Conservation (phyloP, 1,284 basidiomycete genomes). For the Pterulicium gracile region DNA sequence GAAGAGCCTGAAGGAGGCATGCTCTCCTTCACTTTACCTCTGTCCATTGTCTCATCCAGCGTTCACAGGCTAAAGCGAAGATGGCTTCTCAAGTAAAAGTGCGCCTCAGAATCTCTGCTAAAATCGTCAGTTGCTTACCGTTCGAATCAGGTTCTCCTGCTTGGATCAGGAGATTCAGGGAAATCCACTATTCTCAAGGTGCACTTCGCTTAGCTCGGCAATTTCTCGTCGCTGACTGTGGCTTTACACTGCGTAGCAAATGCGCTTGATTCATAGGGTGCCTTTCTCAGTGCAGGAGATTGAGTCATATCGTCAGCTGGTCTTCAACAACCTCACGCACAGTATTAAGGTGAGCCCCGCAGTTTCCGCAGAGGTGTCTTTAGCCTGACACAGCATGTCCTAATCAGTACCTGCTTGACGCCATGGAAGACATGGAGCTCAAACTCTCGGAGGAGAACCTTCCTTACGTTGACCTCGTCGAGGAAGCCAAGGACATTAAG, state of each 20-base stretch:
- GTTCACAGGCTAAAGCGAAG: slow-evolving; percentile 49
- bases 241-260: slow-evolving; percentile 44
- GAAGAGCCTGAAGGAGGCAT: slow-evolving; percentile 50
- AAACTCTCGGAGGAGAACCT: slow-evolving; percentile 54
- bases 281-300: slow-evolving; percentile 70
- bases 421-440: slow-evolving; percentile 83
- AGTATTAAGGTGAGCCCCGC: neutral
- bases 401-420: slow-evolving; percentile 71
- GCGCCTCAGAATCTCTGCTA: slow-evolving; percentile 10
- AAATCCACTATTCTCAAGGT: slow-evolving; percentile 90
- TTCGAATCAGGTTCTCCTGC: slow-evolving; percentile 56
- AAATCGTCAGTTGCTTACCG: neutral
- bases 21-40: slow-evolving; percentile 14
- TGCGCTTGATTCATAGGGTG: slow-evolving; percentile 78
- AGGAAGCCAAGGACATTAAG: slow-evolving; percentile 59
- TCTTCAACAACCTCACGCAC: slow-evolving; percentile 76
- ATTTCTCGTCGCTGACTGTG: neutral
- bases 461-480: slow-evolving; percentile 48
- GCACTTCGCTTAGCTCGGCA: slow-evolving; percentile 12
- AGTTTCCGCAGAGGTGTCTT: no score
- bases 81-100: slow-evolving; percentile 76
- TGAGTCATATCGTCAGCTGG: slow-evolving; percentile 76
- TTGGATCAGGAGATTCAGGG: slow-evolving; percentile 90
- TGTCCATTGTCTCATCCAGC: neutral
- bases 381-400: slow-evolving; percentile 30